These are phyloP conservation scores for Yarrowia galli DNA, from an alignment of 1,139 yeast species.

Conservation along the genomic window DNA sequence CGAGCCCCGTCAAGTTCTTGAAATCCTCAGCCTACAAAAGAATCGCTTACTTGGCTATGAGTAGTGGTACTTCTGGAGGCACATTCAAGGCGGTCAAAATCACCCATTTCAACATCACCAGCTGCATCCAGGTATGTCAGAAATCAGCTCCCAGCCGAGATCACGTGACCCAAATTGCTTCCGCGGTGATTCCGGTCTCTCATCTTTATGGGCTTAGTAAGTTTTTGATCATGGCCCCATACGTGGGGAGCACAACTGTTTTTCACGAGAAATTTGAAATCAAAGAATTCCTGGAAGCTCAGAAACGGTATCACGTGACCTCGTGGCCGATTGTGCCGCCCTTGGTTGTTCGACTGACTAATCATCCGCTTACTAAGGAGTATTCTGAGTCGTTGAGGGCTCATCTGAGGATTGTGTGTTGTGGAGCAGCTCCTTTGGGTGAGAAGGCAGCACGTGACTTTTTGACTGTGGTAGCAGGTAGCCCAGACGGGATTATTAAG, in stretches of 20 bases:
- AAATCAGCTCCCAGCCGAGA: conserved; percentile 16
- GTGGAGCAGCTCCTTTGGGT: conserved; percentile 54
- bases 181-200: conserved; percentile 51
- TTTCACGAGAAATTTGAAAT: conserved; percentile 51
- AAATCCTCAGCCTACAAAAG: conserved; percentile 36
- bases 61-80: conserved; percentile 70
- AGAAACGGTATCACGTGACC: conserved; percentile 46
- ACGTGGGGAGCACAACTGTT: conserved; percentile 45
- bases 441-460: conserved; percentile 46
- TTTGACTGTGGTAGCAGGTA: conserved; percentile 41
- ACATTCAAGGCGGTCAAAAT: conserved; percentile 78
- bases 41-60: conserved; percentile 57
- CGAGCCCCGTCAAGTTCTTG: background rate
- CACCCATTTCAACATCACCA: conserved; percentile 56
- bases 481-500: background rate
- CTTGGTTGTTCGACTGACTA: conserved; percentile 52
- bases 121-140: conserved; percentile 21
- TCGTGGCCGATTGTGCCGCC: conserved; percentile 52
- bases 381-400: conserved; percentile 45
- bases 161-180: conserved; percentile 40
- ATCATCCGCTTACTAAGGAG: conserved; percentile 50
- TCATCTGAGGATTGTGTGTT: conserved; percentile 44
- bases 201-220: conserved; percentile 52
- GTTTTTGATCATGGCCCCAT: conserved; percentile 45
- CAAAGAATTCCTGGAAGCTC: conserved; percentile 47